Percentiles rank a stretch among this genome's conserved stretches.
Conservation (phyloP, 306 rosid genomes). For the Pueraria montana region DNA sequence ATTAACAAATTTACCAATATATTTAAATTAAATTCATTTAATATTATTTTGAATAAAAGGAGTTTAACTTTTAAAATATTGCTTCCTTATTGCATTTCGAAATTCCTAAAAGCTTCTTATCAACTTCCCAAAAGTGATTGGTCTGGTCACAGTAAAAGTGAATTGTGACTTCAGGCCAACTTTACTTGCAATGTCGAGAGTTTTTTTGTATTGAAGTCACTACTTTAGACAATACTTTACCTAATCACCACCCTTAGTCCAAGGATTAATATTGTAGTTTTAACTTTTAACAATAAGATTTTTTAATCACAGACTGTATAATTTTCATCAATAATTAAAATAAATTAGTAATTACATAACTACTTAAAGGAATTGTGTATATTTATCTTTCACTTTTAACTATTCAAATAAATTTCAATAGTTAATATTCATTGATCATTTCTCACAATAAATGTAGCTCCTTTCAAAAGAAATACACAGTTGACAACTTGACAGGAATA, state of each 20-base stretch:
- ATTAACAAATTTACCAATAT: no score
- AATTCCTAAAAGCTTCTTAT: no score
- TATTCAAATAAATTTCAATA: not conserved
- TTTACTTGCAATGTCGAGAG: not conserved
- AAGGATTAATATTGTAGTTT: no score
- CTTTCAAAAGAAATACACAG: not conserved
- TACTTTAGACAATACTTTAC: no score
- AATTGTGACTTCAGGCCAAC: not conserved
- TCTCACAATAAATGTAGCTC: not conserved
- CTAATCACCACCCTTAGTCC: no score
- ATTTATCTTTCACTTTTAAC: not conserved
- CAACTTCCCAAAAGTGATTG: not conserved
- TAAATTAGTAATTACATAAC: not conserved
- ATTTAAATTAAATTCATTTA: no score
- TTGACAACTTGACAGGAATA: not conserved
- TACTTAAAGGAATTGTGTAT: not conserved
- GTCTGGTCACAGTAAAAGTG: not conserved
- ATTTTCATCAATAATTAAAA: not conserved
- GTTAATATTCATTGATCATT: not conserved
- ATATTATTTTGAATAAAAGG: no score
- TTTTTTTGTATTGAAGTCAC: not conserved
- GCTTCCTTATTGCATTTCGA: not conserved
- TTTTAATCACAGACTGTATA: not conserved
- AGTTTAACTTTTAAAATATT: no score
- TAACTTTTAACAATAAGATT: no score